Evolutionary conservation across 2,329 filamentous ascomycete genomes (phyloP), one percentile per base, ranked within the genome.

Genomic region (Neospermospora avenae): DNA sequence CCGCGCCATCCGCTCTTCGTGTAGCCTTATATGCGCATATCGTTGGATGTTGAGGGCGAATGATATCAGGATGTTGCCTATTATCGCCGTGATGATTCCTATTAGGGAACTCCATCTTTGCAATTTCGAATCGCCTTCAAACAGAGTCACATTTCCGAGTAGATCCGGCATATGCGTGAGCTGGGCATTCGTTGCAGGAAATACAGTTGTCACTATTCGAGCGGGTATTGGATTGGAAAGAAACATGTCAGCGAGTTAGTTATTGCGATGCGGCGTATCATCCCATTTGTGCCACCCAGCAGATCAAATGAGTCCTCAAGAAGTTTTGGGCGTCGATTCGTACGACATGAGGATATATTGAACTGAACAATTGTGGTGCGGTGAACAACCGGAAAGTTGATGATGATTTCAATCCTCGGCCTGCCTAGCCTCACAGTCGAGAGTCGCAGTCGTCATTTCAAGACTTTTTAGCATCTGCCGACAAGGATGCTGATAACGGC

Each of bases 21-120:
- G 86, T 63, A 99, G 82, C 59, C 88, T 84, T 59, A 95, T 91
- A 72, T 99, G 95, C 35, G 95, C 93, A 73, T 98, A 98, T 66
- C 95, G 86, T 76, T 99, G 95, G 53, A 96, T 93, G 72, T 99
- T 99, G 63, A 99, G 84, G 13, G 95, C 95, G 64, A 99, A 86
- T 0, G 93, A 96, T 67, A 99, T 98, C 56, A 99, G 82, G 35
- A 97, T 80, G 71, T 99, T 99, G 58, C 95, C 95, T 55, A 89
- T 83, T 70, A 99, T 96, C 54, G 95, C 93, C 2, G 93, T 96
- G 57, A 93, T 77, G 70, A 99, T 97, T 68, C 95, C 95, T 71
- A 99, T 98, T 57, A 98, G 80, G 25, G 92, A 96, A 49, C 92
- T 96, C 93, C 93, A 98, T 73, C 87, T 79, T 65, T 84, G 81